Conservation (phyloP, 1,139 yeast genomes). For the Nakaseomyces bracarensis region DNA sequence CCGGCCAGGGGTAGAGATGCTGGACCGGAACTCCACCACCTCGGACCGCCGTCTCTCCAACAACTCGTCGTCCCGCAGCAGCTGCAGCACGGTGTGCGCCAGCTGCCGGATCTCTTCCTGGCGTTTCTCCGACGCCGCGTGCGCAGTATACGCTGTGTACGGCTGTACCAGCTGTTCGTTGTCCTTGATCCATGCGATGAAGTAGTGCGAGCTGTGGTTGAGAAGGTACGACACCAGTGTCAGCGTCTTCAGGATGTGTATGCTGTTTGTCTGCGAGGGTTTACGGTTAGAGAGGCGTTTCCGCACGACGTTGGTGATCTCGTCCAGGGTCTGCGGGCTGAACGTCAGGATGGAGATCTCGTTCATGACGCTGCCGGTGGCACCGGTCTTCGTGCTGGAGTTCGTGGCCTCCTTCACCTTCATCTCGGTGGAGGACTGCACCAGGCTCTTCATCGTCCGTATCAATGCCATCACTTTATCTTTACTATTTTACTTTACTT, state of each 20-base stretch:
- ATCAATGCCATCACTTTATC: conserved; percentile 22
- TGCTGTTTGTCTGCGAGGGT: conserved; percentile 23
- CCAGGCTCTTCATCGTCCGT: conserved; percentile 24
- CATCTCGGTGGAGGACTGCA: conserved; percentile 25
- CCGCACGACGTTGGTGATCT: conserved; percentile 23
- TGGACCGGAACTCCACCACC: conserved; percentile 26
- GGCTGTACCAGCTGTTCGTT: conserved; percentile 18
- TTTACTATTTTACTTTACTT: too few relatives aligned
- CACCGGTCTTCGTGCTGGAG: conserved; percentile 26
- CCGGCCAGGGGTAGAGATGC: conserved; percentile 31
- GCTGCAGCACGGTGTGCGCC: conserved; percentile 15
- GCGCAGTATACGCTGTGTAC: conserved; percentile 14
- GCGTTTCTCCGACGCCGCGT: conserved; percentile 15
- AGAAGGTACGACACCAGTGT: conserved; percentile 26
- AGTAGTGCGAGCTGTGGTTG: conserved; percentile 29
- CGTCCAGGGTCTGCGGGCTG: conserved; percentile 28
- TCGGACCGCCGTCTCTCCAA: conserved; percentile 25
- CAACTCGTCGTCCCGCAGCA: conserved; percentile 22
- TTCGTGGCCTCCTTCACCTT: conserved; percentile 29
- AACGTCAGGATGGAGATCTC: conserved; percentile 30
- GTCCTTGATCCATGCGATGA: conserved; percentile 24
- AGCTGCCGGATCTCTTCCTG: conserved; percentile 22
- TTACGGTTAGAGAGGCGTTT: conserved; percentile 21
- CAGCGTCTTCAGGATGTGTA: conserved; percentile 26
- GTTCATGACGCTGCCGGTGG: conserved; percentile 30